Evolutionary conservation across 345 rosid genomes (phyloP).

Genomic region (Pugionium dolabratum): DNA sequence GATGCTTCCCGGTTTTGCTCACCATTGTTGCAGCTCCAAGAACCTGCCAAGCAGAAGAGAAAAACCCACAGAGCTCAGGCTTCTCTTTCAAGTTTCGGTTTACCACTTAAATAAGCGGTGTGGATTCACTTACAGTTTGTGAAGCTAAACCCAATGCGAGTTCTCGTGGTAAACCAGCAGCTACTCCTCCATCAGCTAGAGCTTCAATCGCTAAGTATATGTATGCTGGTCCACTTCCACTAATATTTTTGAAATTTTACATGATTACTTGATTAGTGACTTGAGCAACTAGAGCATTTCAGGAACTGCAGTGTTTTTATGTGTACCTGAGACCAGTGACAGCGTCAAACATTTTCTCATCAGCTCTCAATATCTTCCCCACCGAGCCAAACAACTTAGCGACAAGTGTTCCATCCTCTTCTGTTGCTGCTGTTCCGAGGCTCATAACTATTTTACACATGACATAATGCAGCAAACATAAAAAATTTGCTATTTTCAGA

Average conservation of each 20-base stretch:
- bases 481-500: not conserved
- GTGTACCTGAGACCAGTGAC: conserved; percentile 88
- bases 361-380: conserved; percentile 85
- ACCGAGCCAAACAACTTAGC: conserved; percentile 71
- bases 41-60: conserved; percentile 49
- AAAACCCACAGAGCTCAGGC: not conserved
- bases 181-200: conserved; percentile 94
- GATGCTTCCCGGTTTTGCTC: conserved; percentile 75
- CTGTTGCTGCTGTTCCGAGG: conserved; percentile 72
- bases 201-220: conserved; percentile 90
- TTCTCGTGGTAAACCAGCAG: conserved; percentile 93
- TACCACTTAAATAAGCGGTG: not conserved
- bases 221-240: conserved; percentile 97
- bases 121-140: conserved; percentile 64
- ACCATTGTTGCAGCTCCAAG: conserved; percentile 92
- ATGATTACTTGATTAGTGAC: conserved; percentile 11
- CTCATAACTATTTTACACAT: conserved; percentile 55
- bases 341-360: conserved; percentile 89
- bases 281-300: not conserved
- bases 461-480: not conserved
- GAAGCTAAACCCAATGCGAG: conserved; percentile 84
- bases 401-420: conserved; percentile 74
- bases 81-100: conserved; percentile 5
- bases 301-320: not conserved
- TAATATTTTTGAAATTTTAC: conserved; percentile 29